A percentile compares a stretch with the other conserved stretches of the same genome.
phyloP scores from a whole-genome alignment of 306 rosid species.

The Quercus robur region DNA sequence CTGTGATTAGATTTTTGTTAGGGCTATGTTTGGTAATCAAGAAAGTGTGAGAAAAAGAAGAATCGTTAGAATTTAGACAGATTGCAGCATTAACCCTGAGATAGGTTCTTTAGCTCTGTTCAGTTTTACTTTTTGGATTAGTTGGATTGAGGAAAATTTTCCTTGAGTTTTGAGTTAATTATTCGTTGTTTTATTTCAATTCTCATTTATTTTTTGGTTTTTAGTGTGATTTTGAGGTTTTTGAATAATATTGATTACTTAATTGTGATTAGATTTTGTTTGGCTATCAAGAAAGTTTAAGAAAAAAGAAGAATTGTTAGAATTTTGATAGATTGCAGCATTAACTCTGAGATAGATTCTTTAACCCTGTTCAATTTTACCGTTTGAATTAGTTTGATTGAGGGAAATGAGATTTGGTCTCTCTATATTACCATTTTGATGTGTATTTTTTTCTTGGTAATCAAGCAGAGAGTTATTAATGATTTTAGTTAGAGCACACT shows the following conservation, averaged over 20 bases:
- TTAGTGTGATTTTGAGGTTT: neutral
- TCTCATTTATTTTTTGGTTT: neutral
- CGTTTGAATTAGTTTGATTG: slow-evolving; percentile 22
- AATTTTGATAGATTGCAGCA: neutral
- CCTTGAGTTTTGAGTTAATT: neutral
- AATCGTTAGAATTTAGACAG: neutral
- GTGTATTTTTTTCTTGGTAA: neutral
- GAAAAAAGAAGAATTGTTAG: neutral
- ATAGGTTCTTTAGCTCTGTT: no score
- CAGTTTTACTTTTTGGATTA: no score
- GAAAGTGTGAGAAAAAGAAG: slow-evolving; percentile 4
- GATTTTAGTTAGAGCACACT: neutral
- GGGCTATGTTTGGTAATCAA: slow-evolving; percentile 15
- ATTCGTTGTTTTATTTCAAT: neutral
- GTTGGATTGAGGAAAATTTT: neutral
- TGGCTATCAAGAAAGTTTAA: slow-evolving; percentile 18
- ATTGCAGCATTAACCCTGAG: neutral
- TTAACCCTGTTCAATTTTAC: slow-evolving; percentile 11
- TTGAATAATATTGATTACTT: neutral
- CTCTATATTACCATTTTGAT: neutral
- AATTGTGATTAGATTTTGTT: neutral
- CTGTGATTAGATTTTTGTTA: neutral
- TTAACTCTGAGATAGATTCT: neutral
- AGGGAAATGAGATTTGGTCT: neutral
- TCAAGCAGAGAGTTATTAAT: neutral